Percentiles rank a stretch among this genome's conserved stretches.
phyloP scores from a whole-genome alignment of 108 stramenopile genomes.

The Skeletonema costatum region DNA sequence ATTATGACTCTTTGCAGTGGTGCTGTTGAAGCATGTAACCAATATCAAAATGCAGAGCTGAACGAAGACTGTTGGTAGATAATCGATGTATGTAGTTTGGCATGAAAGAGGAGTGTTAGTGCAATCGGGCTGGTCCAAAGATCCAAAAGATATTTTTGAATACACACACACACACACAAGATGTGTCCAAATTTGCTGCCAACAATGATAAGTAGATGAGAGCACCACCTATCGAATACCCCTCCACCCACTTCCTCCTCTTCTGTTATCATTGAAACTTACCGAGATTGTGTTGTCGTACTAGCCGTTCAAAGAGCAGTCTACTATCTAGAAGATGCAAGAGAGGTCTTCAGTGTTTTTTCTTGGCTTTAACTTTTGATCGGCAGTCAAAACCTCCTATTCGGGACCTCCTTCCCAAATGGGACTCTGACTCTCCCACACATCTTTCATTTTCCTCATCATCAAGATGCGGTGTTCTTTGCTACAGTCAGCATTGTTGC shows the following conservation, averaged over 20 bases:
- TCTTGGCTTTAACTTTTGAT: no score
- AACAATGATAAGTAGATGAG: neutral
- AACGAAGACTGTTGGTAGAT: neutral
- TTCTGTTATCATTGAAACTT: neutral
- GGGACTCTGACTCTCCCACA: neutral
- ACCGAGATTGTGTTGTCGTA: neutral
- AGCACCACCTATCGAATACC: neutral
- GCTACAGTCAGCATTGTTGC: neutral
- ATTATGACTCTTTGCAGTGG: no score
- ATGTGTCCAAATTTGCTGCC: neutral
- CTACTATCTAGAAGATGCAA: no score
- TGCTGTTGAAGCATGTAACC: neutral
- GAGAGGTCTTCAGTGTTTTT: no score
- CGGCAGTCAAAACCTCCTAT: no score
- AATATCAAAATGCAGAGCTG: neutral
- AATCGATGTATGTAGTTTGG: neutral
- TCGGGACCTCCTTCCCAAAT: no score
- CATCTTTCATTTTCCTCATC: no score
- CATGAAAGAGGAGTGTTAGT: neutral
- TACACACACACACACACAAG: neutral
- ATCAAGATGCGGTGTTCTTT: no score
- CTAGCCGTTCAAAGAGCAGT: no score
- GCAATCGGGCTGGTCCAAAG: neutral
- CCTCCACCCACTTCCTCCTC: neutral
- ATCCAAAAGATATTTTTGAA: neutral